Evolutionary conservation across 352 stramenopile species (phyloP), one percentile per base, ranked within the genome.

Genomic region (Pythium sukuiense): DNA sequence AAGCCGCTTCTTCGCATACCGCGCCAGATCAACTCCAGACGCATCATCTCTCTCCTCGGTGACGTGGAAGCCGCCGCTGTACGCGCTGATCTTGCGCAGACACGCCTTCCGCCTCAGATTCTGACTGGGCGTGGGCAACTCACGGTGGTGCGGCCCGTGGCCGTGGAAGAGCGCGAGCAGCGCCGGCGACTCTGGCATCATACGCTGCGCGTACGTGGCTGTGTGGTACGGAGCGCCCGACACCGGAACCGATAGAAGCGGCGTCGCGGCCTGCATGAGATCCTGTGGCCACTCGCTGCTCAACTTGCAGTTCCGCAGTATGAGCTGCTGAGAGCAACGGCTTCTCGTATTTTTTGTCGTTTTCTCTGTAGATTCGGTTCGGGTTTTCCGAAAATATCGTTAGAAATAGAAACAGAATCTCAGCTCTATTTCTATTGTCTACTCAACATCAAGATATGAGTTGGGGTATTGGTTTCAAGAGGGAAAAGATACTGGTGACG

Each of bases 31-130:
- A 70, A 20, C 61, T 78, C 49, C 60, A 60, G 39, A 41, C 27
- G 37, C 45, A 59, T 9, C 54, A 26, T 30, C 39, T 0, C 46
- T 41, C 29, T 71, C 59, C 18, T 71, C 61, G 2, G 49, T 26
- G 33, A 63, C 59, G 14, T 63, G 55, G 43, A 60, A 72, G n/a
- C 63, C 69, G 59, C 69, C 69, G 50, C 64, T 71, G 62, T 85
- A 88, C 11, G 76, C 76, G 71, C 79, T 88, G 20, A 77, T 80
- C 61, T 82, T 78, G 27, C 76, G 75, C 30, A 88, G 68, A 59
- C 79, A 88, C 39, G 65, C 61, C 33, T 55, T 65, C 41, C 52
- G 52, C 20, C 55, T 53, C 7, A 39, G 65, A 67, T 50, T 63
- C 33, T 12, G 18, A 24, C n/a, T 52, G 3, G 7, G n/a, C n/a